Conservation (phyloP, 2,329 filamentous ascomycete species). For the Rhinocladiella similis region DNA sequence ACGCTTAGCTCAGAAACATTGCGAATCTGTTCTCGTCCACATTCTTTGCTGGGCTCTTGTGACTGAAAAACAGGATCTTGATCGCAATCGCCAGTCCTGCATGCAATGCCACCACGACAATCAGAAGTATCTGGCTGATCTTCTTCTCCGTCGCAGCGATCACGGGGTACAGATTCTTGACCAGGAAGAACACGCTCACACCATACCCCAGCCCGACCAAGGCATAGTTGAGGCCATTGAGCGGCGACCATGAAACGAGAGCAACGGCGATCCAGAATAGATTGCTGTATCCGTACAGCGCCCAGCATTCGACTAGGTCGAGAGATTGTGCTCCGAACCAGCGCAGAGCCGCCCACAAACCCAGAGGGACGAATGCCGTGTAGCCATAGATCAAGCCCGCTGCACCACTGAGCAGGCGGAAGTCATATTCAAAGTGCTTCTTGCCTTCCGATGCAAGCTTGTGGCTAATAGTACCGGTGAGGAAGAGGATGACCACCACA, state of each 20-base stretch:
- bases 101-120: slow-evolving; percentile 82
- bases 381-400: slow-evolving; percentile 95
- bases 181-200: slow-evolving; percentile 76
- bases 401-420: slow-evolving; percentile 81
- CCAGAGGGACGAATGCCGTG: slow-evolving; percentile 80
- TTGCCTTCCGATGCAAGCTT: slow-evolving; percentile 63
- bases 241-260: slow-evolving; percentile 82
- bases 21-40: slow-evolving; percentile 25
- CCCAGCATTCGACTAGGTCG: slow-evolving; percentile 92
- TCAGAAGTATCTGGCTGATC: slow-evolving; percentile 81
- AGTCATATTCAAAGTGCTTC: slow-evolving; percentile 44
- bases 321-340: slow-evolving; percentile 96
- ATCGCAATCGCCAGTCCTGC: slow-evolving; percentile 89
- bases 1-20: slow-evolving; percentile 1
- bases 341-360: slow-evolving; percentile 81
- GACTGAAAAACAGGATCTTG: slow-evolving; percentile 92
- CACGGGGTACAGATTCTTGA: slow-evolving; percentile 87
- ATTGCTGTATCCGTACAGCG: slow-evolving; percentile 94
- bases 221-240: slow-evolving; percentile 86
- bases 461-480: slow-evolving; percentile 92
- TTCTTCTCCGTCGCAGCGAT: slow-evolving; percentile 90
- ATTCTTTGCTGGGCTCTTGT: slow-evolving; percentile 62
- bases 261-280: slow-evolving; percentile 96
- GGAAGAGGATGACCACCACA: slow-evolving; percentile 90
- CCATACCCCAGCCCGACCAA: slow-evolving; percentile 87